These are phyloP conservation scores for Mucor lusitanicus DNA, from an alignment of 371 early-diverging fungal species.

Conservation along the genomic window DNA sequence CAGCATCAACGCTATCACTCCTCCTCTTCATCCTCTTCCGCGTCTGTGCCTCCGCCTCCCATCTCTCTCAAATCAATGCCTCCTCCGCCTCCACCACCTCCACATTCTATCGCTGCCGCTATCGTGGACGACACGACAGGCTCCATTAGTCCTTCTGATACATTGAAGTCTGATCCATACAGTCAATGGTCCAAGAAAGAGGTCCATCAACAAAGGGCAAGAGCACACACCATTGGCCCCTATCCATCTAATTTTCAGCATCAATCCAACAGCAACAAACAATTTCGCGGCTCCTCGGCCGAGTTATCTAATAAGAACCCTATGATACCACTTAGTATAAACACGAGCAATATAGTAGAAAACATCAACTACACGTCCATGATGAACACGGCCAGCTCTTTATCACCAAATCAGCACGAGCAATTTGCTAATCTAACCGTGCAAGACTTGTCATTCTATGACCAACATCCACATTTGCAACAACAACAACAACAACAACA, in stretches of 20 bases:
- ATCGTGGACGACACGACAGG: background rate
- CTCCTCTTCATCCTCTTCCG: background rate
- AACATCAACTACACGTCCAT: background rate
- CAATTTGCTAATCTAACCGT: constrained; percentile 4
- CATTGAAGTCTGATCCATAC: constrained; percentile 3
- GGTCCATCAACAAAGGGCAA: constrained; percentile 10
- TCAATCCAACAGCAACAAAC: background rate
- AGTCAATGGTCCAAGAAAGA: constrained; percentile 9
- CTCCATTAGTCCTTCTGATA: constrained; percentile 10
- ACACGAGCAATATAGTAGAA: background rate
- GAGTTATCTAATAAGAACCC: background rate
- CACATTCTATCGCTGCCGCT: background rate
- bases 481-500: background rate
- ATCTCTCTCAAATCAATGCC: constrained; percentile 18
- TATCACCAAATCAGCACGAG: background rate
- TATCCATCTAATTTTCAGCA: constrained; percentile 2
- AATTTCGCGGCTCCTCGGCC: background rate
- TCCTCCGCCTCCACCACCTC: constrained; percentile 23
- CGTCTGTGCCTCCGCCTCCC: constrained; percentile 14
- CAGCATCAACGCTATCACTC: background rate
- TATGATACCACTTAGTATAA: background rate
- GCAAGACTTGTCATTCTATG: background rate
- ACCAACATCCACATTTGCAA: constrained; percentile 5
- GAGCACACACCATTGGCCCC: constrained; percentile 26
- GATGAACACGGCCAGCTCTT: background rate